Percentiles rank a stretch among this genome's conserved stretches.
phyloP scores from a whole-genome alignment of 192 early-diverging fungal genomes.

The Coemansia sp. region DNA sequence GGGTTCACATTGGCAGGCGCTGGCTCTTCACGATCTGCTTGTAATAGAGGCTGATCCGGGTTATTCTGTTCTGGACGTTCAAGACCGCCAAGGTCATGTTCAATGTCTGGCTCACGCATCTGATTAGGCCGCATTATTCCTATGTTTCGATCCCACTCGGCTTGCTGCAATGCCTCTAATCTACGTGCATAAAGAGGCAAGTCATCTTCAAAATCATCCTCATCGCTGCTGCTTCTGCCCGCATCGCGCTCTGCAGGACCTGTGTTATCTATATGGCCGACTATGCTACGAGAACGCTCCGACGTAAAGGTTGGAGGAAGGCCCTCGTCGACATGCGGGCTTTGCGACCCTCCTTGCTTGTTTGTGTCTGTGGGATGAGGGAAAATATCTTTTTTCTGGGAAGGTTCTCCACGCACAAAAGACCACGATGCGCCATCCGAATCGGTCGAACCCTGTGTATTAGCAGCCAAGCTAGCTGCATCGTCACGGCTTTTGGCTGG shows the following conservation, averaged over 20 bases:
- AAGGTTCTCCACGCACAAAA: constrained; percentile 7
- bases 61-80: background rate
- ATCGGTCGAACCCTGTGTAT: constrained; percentile 1
- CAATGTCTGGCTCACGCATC: background rate
- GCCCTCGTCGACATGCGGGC: background rate
- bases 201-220: background rate
- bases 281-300: constrained; percentile 29
- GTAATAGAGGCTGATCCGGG: background rate
- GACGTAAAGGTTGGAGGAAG: constrained; percentile 35
- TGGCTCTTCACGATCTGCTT: background rate
- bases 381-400: background rate
- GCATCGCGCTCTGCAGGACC: background rate
- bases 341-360: background rate
- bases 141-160: background rate
- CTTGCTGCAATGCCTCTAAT: background rate
- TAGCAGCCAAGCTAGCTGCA: background rate
- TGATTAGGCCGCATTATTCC: constrained; percentile 4
- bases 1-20: background rate
- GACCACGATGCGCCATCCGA: constrained; percentile 10
- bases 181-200: background rate
- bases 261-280: constrained; percentile 4
- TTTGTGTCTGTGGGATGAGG: background rate
- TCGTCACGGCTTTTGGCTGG: background rate
- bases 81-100: background rate
- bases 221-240: constrained; percentile 2